phyloP scores from a whole-genome alignment of 805 yeast genomes.

The Pichia insulana region DNA sequence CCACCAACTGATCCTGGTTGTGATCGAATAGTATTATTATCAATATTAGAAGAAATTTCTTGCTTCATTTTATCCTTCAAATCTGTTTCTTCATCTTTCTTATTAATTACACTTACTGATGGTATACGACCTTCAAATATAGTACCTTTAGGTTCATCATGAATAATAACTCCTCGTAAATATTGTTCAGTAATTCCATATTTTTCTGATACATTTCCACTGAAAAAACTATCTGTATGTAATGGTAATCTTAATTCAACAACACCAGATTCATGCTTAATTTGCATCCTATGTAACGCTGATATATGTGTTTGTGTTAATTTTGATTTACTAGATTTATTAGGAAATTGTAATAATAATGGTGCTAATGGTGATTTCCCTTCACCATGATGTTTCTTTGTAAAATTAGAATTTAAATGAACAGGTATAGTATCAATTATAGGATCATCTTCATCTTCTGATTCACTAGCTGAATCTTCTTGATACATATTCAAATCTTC shows the following conservation, averaged over 20 bases:
- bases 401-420: slow-evolving; percentile 26
- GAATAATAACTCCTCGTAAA: slow-evolving; percentile 60
- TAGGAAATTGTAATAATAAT: slow-evolving; percentile 47
- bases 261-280: slow-evolving; percentile 54
- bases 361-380: slow-evolving; percentile 29
- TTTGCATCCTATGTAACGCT: slow-evolving; percentile 9
- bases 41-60: neutral
- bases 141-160: slow-evolving; percentile 34
- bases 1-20: slow-evolving; percentile 17
- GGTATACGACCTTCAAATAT: slow-evolving; percentile 1
- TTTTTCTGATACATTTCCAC: slow-evolving; percentile 48
- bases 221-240: slow-evolving; percentile 59
- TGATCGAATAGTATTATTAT: slow-evolving; percentile 7
- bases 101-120: neutral
- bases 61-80: neutral
- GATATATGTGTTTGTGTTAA: slow-evolving; percentile 3
- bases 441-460: slow-evolving; percentile 45
- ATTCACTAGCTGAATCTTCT: slow-evolving; percentile 12
- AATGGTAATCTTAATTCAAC: slow-evolving; percentile 74
- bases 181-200: slow-evolving; percentile 52
- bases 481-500: neutral
- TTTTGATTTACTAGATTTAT: slow-evolving; percentile 34
- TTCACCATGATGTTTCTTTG: slow-evolving; percentile 3
- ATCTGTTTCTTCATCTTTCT: neutral
- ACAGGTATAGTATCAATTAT: slow-evolving; percentile 55